Conservation (phyloP, 306 rosid species). For the Medicago arabica region DNA sequence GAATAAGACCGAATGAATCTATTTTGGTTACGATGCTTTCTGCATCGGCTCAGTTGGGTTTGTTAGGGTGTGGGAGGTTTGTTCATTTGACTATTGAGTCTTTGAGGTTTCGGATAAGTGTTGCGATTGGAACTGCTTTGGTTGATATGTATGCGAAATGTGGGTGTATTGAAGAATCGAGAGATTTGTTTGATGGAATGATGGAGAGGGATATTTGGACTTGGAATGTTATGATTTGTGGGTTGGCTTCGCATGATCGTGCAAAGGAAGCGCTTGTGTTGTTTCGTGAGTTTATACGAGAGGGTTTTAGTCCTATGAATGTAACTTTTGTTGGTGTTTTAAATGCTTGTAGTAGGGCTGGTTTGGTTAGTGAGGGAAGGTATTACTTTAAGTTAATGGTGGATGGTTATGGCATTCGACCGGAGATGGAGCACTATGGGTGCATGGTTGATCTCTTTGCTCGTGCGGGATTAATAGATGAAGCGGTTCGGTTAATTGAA, state of each 20-base stretch:
- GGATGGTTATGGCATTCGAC: conserved; percentile 55
- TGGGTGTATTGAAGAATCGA: conserved; percentile 72
- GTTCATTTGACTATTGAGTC: conserved; percentile 62
- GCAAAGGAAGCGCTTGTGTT: conserved; percentile 61
- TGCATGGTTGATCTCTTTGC: conserved; percentile 87
- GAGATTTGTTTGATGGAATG: conserved; percentile 58
- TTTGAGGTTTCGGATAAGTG: conserved; percentile 53
- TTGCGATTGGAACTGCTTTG: conserved; percentile 64
- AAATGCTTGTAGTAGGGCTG: conserved; percentile 78
- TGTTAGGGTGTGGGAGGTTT: conserved; percentile 62
- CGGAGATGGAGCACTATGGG: conserved; percentile 90
- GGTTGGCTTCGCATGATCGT: conserved; percentile 71
- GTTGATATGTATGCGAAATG: conserved; percentile 91
- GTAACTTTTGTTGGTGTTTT: conserved; percentile 76
- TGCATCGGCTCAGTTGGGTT: conserved; percentile 69
- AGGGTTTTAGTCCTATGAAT: conserved; percentile 62
- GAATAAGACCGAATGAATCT: conserved; percentile 68
- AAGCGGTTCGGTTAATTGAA: conserved; percentile 62
- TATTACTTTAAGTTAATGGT: conserved; percentile 66
- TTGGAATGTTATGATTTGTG: conserved; percentile 87
- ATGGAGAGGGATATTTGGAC: conserved; percentile 63
- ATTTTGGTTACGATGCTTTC: conserved; percentile 62
- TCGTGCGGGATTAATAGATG: conserved; percentile 69
- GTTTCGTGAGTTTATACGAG: conserved; percentile 54
- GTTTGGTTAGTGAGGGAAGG: conserved; percentile 67